Percentiles rank a stretch among this genome's conserved stretches.
These are phyloP conservation scores for Fusarium camptoceras DNA, from an alignment of 2,329 filamentous ascomycete species.

Conservation along the genomic window DNA sequence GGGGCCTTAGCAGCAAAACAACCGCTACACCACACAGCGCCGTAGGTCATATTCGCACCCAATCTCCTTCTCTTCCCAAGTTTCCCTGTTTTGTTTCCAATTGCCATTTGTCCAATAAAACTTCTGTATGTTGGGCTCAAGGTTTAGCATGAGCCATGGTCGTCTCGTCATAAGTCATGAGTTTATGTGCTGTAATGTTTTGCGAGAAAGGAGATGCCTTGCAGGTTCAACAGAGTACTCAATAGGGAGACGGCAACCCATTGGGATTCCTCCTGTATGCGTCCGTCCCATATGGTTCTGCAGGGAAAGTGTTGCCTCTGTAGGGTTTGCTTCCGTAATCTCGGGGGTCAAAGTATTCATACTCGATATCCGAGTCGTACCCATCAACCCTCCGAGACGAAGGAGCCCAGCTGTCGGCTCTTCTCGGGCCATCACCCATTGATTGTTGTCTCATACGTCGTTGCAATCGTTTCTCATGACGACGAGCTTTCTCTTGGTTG, in stretches of 20 bases:
- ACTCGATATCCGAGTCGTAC: slow-evolving; percentile 56
- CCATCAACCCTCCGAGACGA: slow-evolving; percentile 55
- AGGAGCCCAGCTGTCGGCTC: slow-evolving; percentile 60
- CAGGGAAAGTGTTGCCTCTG: slow-evolving; percentile 33
- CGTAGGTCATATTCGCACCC: slow-evolving; percentile 31
- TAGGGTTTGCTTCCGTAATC: slow-evolving; percentile 56
- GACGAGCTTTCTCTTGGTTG: slow-evolving; percentile 60
- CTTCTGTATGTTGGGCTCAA: slow-evolving; percentile 20
- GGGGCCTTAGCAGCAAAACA: slow-evolving; percentile 34
- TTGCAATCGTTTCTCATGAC: slow-evolving; percentile 62
- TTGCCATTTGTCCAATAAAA: slow-evolving; percentile 19
- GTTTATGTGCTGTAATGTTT: slow-evolving; percentile 16
- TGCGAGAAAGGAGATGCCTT: neutral
- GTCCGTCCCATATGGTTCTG: slow-evolving; percentile 34
- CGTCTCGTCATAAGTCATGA: slow-evolving; percentile 46
- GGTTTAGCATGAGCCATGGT: slow-evolving; percentile 31
- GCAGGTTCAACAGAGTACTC: slow-evolving; percentile 8
- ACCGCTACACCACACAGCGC: slow-evolving; percentile 47
- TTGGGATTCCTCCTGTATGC: slow-evolving; percentile 36
- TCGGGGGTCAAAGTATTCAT: slow-evolving; percentile 55
- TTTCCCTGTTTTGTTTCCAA: slow-evolving; percentile 9
- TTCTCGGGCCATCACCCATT: slow-evolving; percentile 52
- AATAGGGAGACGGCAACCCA: slow-evolving; percentile 51
- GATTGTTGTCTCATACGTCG: slow-evolving; percentile 45
- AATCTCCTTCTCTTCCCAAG: slow-evolving; percentile 22